phyloP scores from a whole-genome alignment of 306 rosid species.

The Lathyrus tuberosus region DNA sequence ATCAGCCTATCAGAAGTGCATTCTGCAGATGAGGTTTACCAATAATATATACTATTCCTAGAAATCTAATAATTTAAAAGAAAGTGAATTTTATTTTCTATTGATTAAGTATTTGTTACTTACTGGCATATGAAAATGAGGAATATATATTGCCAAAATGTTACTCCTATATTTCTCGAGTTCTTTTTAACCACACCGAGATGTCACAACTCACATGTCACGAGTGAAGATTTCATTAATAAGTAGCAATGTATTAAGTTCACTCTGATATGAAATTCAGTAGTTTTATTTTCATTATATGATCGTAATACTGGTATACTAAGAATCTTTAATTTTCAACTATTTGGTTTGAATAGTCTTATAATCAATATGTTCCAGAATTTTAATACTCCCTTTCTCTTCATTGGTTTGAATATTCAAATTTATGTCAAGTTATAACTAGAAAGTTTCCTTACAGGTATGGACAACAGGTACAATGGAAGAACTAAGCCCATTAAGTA shows the following conservation, averaged over 20 bases:
- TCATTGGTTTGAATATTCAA: background rate
- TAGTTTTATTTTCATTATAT: constrained; percentile 1
- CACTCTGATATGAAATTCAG: constrained; percentile 1
- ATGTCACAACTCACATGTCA: background rate
- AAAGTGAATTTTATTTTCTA: no score
- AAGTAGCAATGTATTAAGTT: background rate
- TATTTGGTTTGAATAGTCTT: no score
- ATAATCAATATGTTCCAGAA: no score
- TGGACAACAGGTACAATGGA: constrained; percentile 96
- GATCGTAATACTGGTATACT: background rate
- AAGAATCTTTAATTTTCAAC: no score
- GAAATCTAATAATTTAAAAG: no score
- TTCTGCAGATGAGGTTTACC: no score
- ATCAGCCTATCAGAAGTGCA: no score
- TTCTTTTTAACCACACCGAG: background rate
- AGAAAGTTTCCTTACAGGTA: constrained; percentile 54
- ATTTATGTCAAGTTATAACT: constrained; percentile 30
- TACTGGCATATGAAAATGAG: constrained; percentile 7
- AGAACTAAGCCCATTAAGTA: constrained; percentile 84
- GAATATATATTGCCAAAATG: constrained; percentile 7
- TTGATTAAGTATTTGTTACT: constrained; percentile 4
- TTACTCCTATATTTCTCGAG: background rate
- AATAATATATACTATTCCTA: no score
- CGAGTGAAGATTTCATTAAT: background rate
- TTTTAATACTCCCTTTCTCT: background rate